Evolutionary conservation across 2,329 filamentous ascomycete species (phyloP).

Genomic region (Aspergillus tanneri): DNA sequence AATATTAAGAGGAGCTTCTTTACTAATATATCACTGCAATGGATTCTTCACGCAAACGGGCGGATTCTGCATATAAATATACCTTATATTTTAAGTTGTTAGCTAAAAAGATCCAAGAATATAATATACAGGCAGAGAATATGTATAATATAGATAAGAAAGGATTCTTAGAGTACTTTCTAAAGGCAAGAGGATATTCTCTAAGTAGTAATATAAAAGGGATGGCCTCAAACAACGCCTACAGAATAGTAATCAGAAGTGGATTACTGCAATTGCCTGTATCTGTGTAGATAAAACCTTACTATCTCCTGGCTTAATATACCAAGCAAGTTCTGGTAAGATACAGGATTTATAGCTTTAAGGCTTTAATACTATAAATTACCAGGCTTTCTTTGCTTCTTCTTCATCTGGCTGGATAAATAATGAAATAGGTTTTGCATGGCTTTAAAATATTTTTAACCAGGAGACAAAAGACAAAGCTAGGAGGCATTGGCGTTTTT

Average conservation of each 20-base stretch:
- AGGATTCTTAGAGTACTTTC: too few relatives aligned
- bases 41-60: background rate
- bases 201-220: slow-evolving; percentile 2
- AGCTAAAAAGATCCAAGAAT: too few relatives aligned
- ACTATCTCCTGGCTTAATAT: slow-evolving; percentile 19
- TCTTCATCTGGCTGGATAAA: slow-evolving; percentile 17
- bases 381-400: slow-evolving; percentile 11
- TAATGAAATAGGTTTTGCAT: slow-evolving; percentile 5
- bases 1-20: too few relatives aligned
- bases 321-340: slow-evolving; percentile 16
- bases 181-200: slow-evolving; percentile 22
- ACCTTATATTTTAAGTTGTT: background rate
- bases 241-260: slow-evolving; percentile 21
- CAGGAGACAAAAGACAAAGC: slow-evolving; percentile 6
- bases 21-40: background rate
- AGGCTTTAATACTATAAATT: slow-evolving; percentile 7
- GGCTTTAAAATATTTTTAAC: slow-evolving; percentile 8
- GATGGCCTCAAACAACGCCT: slow-evolving; percentile 9
- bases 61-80: background rate
- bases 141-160: too few relatives aligned
- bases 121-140: too few relatives aligned
- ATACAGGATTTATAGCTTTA: slow-evolving; percentile 18
- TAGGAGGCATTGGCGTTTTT: background rate
- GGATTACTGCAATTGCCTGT: slow-evolving; percentile 21
- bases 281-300: slow-evolving; percentile 16